These are phyloP conservation scores for Capsicum rhomboideum DNA, from an alignment of 257 asterid species.

Conservation along the genomic window DNA sequence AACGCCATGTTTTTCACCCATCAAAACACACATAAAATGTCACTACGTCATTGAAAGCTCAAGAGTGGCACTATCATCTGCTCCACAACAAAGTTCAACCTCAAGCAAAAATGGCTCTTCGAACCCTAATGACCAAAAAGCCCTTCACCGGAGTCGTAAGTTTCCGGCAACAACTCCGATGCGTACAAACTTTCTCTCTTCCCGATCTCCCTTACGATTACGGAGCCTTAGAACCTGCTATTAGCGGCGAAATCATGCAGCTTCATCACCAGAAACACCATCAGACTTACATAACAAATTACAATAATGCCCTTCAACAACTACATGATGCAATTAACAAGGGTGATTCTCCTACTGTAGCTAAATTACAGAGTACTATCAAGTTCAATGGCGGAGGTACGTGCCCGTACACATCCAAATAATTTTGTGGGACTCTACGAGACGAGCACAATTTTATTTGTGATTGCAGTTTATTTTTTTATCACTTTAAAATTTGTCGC, in stretches of 20 bases:
- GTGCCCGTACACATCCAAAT: too few relatives aligned
- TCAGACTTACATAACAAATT: slow-evolving; percentile 78
- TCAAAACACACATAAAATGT: not conserved
- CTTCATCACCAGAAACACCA: slow-evolving; percentile 97
- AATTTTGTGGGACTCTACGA: too few relatives aligned
- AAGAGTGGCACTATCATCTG: too few relatives aligned
- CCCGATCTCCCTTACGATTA: slow-evolving; percentile 83
- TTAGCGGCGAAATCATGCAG: slow-evolving; percentile 83
- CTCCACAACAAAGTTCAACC: not conserved
- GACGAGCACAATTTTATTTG: too few relatives aligned
- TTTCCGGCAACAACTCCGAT: slow-evolving; percentile 33
- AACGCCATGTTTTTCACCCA: too few relatives aligned
- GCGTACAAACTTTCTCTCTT: slow-evolving; percentile 52
- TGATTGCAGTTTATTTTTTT: too few relatives aligned
- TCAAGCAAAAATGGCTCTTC: slow-evolving; percentile 43
- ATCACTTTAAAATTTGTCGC: too few relatives aligned
- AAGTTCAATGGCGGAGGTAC: slow-evolving; percentile 95
- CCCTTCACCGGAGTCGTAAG: slow-evolving; percentile 12
- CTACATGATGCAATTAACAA: slow-evolving; percentile 53
- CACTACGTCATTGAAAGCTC: not conserved
- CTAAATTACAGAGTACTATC: slow-evolving; percentile 82
- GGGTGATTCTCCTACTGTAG: slow-evolving; percentile 50
- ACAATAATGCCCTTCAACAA: slow-evolving; percentile 80
- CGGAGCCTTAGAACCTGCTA: slow-evolving; percentile 79
- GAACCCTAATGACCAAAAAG: slow-evolving; percentile 38